A percentile compares a stretch with the other conserved stretches of the same genome.
Conservation (phyloP, 495 filamentous ascomycete species). For the Tuber indicum region DNA sequence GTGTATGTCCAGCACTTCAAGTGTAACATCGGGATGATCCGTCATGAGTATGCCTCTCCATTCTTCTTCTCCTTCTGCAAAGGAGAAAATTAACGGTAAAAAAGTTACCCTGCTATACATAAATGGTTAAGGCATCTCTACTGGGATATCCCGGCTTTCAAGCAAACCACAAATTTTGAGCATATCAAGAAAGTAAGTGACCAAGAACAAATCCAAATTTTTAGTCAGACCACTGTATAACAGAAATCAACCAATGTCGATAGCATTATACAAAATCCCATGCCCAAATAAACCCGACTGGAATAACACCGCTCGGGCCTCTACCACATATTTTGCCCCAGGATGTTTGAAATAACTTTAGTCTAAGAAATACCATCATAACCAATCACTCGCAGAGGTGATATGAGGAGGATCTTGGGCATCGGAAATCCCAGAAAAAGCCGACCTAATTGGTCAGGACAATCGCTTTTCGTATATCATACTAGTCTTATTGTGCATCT, state of each 20-base stretch:
- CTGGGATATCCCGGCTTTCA: slow-evolving; percentile 64
- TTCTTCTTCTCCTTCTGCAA: neutral
- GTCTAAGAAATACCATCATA: neutral
- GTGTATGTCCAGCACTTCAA: slow-evolving; percentile 95
- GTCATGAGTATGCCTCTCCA: slow-evolving; percentile 54
- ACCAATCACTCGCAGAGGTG: neutral
- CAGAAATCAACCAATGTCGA: slow-evolving; percentile 15
- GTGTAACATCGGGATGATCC: slow-evolving; percentile 77
- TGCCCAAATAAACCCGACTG: slow-evolving; percentile 55
- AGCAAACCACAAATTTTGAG: slow-evolving; percentile 61
- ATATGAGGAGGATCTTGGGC: neutral
- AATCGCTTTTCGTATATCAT: neutral
- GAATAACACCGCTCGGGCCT: slow-evolving; percentile 61
- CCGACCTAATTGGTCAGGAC: neutral
- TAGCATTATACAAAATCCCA: slow-evolving; percentile 51
- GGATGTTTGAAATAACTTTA: slow-evolving; percentile 9
- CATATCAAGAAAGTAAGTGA: slow-evolving; percentile 55
- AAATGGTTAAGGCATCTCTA: slow-evolving; percentile 65
- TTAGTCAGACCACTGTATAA: neutral
- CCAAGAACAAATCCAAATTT: neutral
- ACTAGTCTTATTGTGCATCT: neutral
- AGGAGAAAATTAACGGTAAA: slow-evolving; percentile 15
- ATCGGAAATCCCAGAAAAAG: neutral
- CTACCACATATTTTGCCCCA: slow-evolving; percentile 54
- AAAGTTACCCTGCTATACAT: slow-evolving; percentile 63